Base-by-base conservation (phyloP, 805 yeast species). In the Saturnispora quitensis region DNA sequence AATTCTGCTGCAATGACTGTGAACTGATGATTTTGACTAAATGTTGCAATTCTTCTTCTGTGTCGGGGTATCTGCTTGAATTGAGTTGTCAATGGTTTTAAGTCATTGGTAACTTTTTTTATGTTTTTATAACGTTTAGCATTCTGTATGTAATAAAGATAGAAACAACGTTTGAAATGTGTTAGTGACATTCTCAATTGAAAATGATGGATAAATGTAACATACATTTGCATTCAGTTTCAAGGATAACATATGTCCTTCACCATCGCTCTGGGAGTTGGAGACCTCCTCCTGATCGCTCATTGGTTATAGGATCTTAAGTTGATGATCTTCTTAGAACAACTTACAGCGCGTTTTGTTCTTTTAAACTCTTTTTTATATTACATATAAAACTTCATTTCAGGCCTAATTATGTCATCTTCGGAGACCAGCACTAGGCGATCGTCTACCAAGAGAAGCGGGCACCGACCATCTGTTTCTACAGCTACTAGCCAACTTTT, bases 391-490 rank as follows among this genome's bases (percentile, higher is more conserved):
- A 22, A 17, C 31, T 24, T 13, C n/a, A 40, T 40, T 13, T 2
- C 20, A 9, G 5, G 22, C 3, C 5, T 40, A 24, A 10, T 7
- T n/a, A 49, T 49, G 51, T 49, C 51, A 15, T 43, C 45, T 24
- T 49, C 51, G 7, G 47, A 47, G 18, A 15, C 47, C 20, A 43
- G 35, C 13, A 43, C 51, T 3, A 49, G 47, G 33, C 47, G 47
- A 49, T 49, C 51, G 47, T 49, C 51, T 4, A 43, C 45, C 4
- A 43, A 49, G 28, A 44, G 25, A 35, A 27, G 25, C 9, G 40
- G 48, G 96, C 88, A 62, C 79, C 55, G 59, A 2, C 62, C 63
- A 2, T 89, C 45, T 78, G 90, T 59, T 86, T 86, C 44, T 80
- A 95, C 18, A 69, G 89, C 69, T 1, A 66, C 69, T 0, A 65